Conservation (phyloP, 495 filamentous ascomycete genomes). For the Aspergillus conjunctus region DNA sequence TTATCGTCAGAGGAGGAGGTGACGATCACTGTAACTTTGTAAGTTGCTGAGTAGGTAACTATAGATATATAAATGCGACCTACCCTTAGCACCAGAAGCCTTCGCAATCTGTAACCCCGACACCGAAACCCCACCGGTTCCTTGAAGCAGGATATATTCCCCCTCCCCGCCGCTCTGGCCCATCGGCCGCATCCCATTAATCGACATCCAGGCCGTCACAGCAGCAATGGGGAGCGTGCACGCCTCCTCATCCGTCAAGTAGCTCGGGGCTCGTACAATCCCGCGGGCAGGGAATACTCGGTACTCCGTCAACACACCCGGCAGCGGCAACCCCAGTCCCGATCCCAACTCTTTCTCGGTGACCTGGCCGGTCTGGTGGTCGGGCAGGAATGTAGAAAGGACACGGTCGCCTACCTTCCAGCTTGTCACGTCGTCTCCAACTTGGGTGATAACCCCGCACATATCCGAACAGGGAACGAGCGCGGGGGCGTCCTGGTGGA, state of each 20-base stretch:
- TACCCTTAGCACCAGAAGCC: constrained; percentile 68
- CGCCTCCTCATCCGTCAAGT: constrained; percentile 64
- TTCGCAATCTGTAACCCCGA: constrained; percentile 82
- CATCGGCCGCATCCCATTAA: constrained; percentile 66
- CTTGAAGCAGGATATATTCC: constrained; percentile 71
- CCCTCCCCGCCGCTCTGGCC: constrained; percentile 62
- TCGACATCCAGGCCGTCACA: constrained; percentile 78
- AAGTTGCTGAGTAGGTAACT: neutral
- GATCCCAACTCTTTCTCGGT: constrained; percentile 45
- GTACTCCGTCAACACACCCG: constrained; percentile 71
- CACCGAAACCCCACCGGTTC: constrained; percentile 77
- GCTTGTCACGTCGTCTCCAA: constrained; percentile 63
- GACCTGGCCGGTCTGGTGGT: constrained; percentile 65
- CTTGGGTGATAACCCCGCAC: constrained; percentile 66
- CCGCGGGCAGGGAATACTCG: constrained; percentile 66
- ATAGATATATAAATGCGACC: constrained; percentile 2
- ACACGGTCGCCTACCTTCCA: constrained; percentile 73
- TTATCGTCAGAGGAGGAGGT: constrained; percentile 75
- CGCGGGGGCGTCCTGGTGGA: constrained; percentile 36
- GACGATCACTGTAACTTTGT: constrained; percentile 56
- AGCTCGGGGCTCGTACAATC: constrained; percentile 63
- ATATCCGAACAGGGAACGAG: constrained; percentile 76
- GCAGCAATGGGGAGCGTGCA: constrained; percentile 69
- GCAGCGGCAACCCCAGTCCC: constrained; percentile 65
- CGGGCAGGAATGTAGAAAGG: constrained; percentile 74